Evolutionary conservation across 106 monocot species (phyloP).

Genomic region (Apostasia shenzhenica): DNA sequence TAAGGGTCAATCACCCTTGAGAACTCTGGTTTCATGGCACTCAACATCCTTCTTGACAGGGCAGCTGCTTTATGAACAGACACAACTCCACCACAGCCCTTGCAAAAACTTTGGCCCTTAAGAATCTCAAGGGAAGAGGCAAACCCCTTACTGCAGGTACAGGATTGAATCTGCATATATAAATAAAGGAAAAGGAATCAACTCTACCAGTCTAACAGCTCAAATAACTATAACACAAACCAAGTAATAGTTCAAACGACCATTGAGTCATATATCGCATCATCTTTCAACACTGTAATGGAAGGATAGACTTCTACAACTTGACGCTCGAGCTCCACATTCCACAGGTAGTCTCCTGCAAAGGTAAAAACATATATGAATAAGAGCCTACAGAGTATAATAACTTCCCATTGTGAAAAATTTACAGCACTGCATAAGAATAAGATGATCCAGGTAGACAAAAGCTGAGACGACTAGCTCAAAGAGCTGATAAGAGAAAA

Average conservation of each 20-base stretch:
- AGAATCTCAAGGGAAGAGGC: slow-evolving; percentile 19
- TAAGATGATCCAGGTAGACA: not conserved
- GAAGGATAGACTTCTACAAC: not conserved
- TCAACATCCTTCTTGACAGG: slow-evolving; percentile 41
- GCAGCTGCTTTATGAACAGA: slow-evolving; percentile 21
- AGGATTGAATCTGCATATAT: slow-evolving; percentile 39
- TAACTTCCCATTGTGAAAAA: not conserved
- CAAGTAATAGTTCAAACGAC: slow-evolving; percentile 19
- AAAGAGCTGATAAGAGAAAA: not conserved
- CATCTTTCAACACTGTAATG: slow-evolving; percentile 3
- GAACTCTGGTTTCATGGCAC: slow-evolving; percentile 36
- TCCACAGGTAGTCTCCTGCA: not conserved
- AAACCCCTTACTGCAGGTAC: slow-evolving; percentile 41
- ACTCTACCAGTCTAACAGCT: not conserved
- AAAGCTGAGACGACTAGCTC: not conserved
- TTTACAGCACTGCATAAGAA: not conserved
- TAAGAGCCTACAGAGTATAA: not conserved
- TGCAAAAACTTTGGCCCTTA: slow-evolving; percentile 36
- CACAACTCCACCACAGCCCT: slow-evolving; percentile 45
- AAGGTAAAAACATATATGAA: not conserved
- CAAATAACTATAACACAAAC: not conserved
- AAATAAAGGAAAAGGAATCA: not conserved
- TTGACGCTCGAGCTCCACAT: not conserved
- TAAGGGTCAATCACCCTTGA: slow-evolving; percentile 42
- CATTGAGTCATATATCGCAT: slow-evolving; percentile 29